Evolutionary conservation across 2,329 filamentous ascomycete species (phyloP), one percentile per base, ranked within the genome.

Genomic region (Ophiocordyceps camponoti-saundersi): DNA sequence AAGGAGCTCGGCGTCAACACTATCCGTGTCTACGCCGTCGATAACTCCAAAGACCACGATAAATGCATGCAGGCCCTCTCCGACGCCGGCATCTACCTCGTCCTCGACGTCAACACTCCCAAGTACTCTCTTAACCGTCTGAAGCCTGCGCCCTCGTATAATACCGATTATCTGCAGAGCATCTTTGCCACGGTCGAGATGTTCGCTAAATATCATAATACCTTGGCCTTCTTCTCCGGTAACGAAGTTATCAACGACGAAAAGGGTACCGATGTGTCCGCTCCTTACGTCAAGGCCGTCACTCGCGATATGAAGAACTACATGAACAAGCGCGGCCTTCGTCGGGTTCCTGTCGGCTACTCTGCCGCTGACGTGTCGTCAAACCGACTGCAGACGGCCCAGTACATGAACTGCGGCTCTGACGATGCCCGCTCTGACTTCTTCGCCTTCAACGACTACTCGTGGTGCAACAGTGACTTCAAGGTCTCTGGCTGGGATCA

Each of bases 341-440:
- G 82, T 55, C 60, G 69, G 47, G 69, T 87, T 43, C 83, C 82
- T n/a, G 81, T 88, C 47, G 83, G 83, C 34, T 88, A 88, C 66
- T 78, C 75, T 16, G 75, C 75, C 39, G 89, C 88, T 50, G 88
- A 95, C 66, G 84, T 95, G 48, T 73, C 84, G 50, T 73, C 79
- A 58, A 95, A 93, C 72, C 85, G 88, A 56, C 78, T 83, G 67
- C 78, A 95, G 68, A 87, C 87, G 62, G 88, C 89, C 44, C 60
- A 80, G 47, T 95, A 93, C 74, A 87, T 95, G 80, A 95, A 95
- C 76, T 95, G 89, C 61, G 89, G 89, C 51, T 70, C 77, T 47
- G 85, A 90, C 44, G 82, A 89, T 53, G 79, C 82, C 68, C 82
- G 89, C 55, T 85, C 81, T 56, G 88, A 95, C 65, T 90, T 90